Percentiles rank a stretch among this genome's conserved stretches.
Conservation (phyloP, 306 rosid species). For the apple (Malus domestica) region DNA sequence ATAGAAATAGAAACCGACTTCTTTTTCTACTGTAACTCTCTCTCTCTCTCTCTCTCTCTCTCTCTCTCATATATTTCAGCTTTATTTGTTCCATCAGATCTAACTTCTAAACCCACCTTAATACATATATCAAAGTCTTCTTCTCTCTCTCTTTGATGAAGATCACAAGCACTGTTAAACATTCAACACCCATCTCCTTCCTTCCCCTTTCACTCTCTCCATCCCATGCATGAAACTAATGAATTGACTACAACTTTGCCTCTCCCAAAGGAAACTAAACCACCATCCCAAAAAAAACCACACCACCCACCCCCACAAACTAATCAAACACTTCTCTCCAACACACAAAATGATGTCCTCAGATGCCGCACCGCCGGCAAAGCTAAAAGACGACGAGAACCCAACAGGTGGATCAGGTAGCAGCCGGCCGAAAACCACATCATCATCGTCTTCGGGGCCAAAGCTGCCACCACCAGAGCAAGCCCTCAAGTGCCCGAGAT, state of each 20-base stretch:
- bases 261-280: slow-evolving; percentile 46
- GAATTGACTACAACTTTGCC: slow-evolving; percentile 48
- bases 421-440: not conserved
- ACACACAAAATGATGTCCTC: slow-evolving; percentile 38
- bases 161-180: slow-evolving; percentile 63
- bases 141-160: slow-evolving; percentile 46
- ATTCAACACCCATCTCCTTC: slow-evolving; percentile 19
- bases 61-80: slow-evolving; percentile 17
- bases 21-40: slow-evolving; percentile 25
- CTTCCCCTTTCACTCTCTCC: slow-evolving; percentile 18
- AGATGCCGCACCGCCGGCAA: slow-evolving; percentile 32
- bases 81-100: slow-evolving; percentile 55
- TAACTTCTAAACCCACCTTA: slow-evolving; percentile 32
- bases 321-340: not conserved
- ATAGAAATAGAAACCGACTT: slow-evolving; percentile 24
- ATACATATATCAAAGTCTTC: slow-evolving; percentile 7
- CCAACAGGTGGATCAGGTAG: slow-evolving; percentile 20
- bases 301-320: not conserved
- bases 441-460: not conserved
- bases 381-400: slow-evolving; percentile 25
- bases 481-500: slow-evolving; percentile 64
- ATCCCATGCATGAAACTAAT: slow-evolving; percentile 63
- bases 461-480: slow-evolving; percentile 33
- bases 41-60: slow-evolving; percentile 25
- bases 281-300: not conserved